Base-by-base conservation (phyloP, 257 asterid genomes). In the Galeopsis tetrahit region DNA sequence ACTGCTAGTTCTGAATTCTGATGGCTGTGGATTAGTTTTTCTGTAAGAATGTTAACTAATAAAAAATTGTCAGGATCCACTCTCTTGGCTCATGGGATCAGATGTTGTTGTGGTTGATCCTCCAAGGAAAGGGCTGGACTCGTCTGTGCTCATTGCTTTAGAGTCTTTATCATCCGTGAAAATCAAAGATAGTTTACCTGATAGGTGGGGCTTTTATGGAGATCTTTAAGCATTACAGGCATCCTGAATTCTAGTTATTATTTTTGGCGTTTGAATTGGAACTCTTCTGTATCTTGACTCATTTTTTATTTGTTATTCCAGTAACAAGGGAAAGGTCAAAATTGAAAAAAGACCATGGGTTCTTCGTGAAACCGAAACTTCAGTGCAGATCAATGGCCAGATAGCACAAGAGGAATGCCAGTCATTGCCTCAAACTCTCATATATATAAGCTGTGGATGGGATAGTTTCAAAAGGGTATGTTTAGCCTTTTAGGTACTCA, bases 61-160 rank as follows among this genome's bases (percentile, higher is more conserved):
- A 35, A 65, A 21, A 72, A 56, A 38, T 63, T 74, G 51, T 63
- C 81, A 93, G 98, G 96, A 93, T 75, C 96, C 98, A 66, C 85
- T 76, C 72, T 81, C 96, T 79, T 93, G 98, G 98, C 88, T 91
- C 46, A 76, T 86, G 59, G 98, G 98, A 73, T 87, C 97, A 42
- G 97, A 93, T 72, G 96, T 93, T 51, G 85, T 93, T 67, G 92
- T 93, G 82, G 98, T 93, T 81, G 98, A 93, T 80, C 97, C 98
- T 75, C 97, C 98, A 4, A 81, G 98, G 76, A 93, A 93, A 77
- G 98, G 98, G 72, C 86, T 93, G 57, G 94, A 89, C 76, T 85
- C 80, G 21, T 87, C 98, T 77, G 78, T 93, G 81, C 73, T 91
- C 48, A 58, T 53, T 74, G 96, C 91, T 55, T 77, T 93, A 67